Evolutionary conservation across 1,139 yeast species (phyloP).

Genomic region (Yamadazyma spencermartinsiae): DNA sequence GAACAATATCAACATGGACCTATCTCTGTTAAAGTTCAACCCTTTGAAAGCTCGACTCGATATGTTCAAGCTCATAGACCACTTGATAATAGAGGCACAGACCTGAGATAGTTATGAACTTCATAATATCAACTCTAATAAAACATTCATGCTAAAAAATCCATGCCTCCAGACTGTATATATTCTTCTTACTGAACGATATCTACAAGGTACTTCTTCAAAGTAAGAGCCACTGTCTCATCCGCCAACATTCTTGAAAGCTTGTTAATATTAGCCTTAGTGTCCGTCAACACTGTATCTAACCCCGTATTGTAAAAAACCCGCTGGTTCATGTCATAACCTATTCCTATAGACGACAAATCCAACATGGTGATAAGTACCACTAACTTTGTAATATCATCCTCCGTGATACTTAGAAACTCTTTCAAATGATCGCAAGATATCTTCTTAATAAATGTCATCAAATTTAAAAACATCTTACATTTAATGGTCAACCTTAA

Average conservation of each 20-base stretch:
- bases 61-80: constrained; percentile 20
- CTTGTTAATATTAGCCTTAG: not conserved
- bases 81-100: not conserved
- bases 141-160: too few relatives aligned
- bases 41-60: constrained; percentile 32
- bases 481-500: constrained; percentile 12
- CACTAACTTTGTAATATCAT: constrained; percentile 10
- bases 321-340: constrained; percentile 11
- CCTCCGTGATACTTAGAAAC: constrained; percentile 5
- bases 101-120: not conserved
- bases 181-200: constrained; percentile 1
- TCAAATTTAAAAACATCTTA: constrained; percentile 16
- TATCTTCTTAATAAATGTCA: constrained; percentile 14
- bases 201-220: constrained; percentile 7
- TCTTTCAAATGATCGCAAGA: constrained; percentile 7
- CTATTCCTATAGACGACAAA: constrained; percentile 14
- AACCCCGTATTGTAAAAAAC: constrained; percentile 13
- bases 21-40: constrained; percentile 27
- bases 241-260: not conserved
- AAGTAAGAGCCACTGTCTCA: constrained; percentile 4
- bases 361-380: constrained; percentile 14
- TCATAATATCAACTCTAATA: too few relatives aligned
- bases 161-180: not conserved
- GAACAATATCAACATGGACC: constrained; percentile 25
- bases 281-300: constrained; percentile 1